These are phyloP conservation scores for Globomyces sp. DNA, from an alignment of 371 early-diverging fungal genomes.

Conservation along the genomic window DNA sequence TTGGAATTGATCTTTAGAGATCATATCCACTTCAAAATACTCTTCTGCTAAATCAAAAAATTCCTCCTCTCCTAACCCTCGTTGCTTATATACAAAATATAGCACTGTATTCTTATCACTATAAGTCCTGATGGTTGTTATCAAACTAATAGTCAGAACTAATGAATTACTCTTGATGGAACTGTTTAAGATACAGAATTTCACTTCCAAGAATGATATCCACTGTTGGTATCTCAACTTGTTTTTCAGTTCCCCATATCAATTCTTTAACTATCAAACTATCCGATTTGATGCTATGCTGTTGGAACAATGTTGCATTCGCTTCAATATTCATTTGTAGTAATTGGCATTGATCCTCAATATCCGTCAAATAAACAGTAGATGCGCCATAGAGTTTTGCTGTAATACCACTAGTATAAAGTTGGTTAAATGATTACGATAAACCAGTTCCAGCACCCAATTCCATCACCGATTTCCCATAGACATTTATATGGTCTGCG, in stretches of 20 bases:
- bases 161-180: slow-evolving; percentile 21
- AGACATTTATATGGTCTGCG: slow-evolving; percentile 22
- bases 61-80: slow-evolving; percentile 43
- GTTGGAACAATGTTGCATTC: not conserved
- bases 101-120: slow-evolving; percentile 31
- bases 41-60: slow-evolving; percentile 36
- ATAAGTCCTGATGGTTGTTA: slow-evolving; percentile 36
- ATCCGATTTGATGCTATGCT: not conserved
- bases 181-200: slow-evolving; percentile 40
- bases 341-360: slow-evolving; percentile 33
- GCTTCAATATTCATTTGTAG: slow-evolving; percentile 16
- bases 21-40: slow-evolving; percentile 16
- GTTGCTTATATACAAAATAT: slow-evolving; percentile 38
- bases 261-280: not conserved
- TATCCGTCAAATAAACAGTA: slow-evolving; percentile 34
- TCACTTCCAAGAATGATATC: slow-evolving; percentile 45
- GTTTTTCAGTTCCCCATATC: not conserved
- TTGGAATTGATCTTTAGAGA: slow-evolving; percentile 11
- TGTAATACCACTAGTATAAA: slow-evolving; percentile 34
- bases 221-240: slow-evolving; percentile 13
- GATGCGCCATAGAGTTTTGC: slow-evolving; percentile 35
- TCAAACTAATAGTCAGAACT: slow-evolving; percentile 14
- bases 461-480: slow-evolving; percentile 39
- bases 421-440: no score
- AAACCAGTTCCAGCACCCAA: slow-evolving; percentile 43